phyloP scores from a whole-genome alignment of 805 yeast species.

The Pichia scutulata region DNA sequence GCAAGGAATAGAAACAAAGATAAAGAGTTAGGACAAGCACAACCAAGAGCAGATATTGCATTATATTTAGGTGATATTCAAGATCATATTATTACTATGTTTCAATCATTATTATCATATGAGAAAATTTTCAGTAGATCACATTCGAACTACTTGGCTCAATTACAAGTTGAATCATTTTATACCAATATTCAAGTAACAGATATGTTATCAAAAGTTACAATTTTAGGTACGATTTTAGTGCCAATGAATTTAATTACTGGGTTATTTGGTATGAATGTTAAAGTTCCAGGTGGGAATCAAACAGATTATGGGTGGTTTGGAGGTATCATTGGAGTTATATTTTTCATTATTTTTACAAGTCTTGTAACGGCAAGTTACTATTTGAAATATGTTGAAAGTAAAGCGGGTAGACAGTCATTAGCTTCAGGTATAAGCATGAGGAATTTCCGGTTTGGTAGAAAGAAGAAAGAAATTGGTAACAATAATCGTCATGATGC shows the following conservation, averaged over 20 bases:
- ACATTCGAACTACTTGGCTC: slow-evolving; percentile 89
- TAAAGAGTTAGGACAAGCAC: slow-evolving; percentile 24
- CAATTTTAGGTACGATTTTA: slow-evolving; percentile 80
- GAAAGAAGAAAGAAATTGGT: slow-evolving; percentile 14
- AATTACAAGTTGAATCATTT: slow-evolving; percentile 87
- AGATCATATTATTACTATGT: slow-evolving; percentile 95
- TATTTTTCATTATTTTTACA: slow-evolving; percentile 19
- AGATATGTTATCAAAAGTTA: slow-evolving; percentile 80
- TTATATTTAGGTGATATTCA: slow-evolving; percentile 91
- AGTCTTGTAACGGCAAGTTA: slow-evolving; percentile 18
- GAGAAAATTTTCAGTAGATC: slow-evolving; percentile 91
- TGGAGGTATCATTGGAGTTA: slow-evolving; percentile 28
- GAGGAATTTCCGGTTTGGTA: slow-evolving; percentile 25
- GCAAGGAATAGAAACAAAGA: slow-evolving; percentile 13
- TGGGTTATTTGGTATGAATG: slow-evolving; percentile 96
- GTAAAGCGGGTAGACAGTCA: slow-evolving; percentile 7
- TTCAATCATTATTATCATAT: slow-evolving; percentile 78
- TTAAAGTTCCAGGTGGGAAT: slow-evolving; percentile 65
- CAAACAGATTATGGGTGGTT: slow-evolving; percentile 46
- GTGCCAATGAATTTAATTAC: slow-evolving; percentile 87
- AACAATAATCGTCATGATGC: slow-evolving; percentile 18
- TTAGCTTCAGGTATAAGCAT: slow-evolving; percentile 19
- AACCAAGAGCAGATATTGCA: slow-evolving; percentile 88
- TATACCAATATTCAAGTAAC: slow-evolving; percentile 80
- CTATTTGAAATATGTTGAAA: slow-evolving; percentile 20